A percentile compares a stretch with the other conserved stretches of the same genome.
Conservation (phyloP, 345 rosid genomes). For the Eucalyptus erythrocorys region DNA sequence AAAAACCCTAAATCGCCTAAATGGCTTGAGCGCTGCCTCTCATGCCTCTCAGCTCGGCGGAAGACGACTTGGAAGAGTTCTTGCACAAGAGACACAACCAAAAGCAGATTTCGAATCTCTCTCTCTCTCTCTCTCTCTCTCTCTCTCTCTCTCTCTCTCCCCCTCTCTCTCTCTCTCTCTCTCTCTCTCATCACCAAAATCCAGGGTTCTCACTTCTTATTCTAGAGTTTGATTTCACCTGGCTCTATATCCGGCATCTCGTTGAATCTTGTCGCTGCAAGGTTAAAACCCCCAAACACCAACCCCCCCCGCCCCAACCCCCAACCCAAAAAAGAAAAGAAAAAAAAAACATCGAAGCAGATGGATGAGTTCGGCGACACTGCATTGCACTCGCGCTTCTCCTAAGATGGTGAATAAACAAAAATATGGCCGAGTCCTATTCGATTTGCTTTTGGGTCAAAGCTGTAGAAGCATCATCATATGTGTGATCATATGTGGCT, state of each 20-base stretch:
- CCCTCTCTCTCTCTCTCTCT: neutral
- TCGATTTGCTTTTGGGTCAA: neutral
- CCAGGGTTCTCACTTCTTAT: neutral
- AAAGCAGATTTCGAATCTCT: neutral
- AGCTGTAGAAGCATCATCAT: neutral
- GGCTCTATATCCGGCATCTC: slow-evolving; percentile 32
- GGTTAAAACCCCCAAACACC: slow-evolving; percentile 14
- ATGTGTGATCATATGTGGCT: neutral
- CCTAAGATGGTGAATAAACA: neutral
- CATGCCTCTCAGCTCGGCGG: too few species aligned
- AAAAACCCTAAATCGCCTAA: too few species aligned
- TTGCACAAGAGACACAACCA: neutral
- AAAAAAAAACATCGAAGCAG: neutral
- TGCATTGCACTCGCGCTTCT: neutral
- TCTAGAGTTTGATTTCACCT: neutral
- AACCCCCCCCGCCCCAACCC: too few species aligned
- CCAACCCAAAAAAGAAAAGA: too few species aligned
- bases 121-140: neutral
- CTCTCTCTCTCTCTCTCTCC: neutral
- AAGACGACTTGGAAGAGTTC: too few species aligned
- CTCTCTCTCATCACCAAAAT: neutral
- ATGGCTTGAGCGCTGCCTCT: too few species aligned
- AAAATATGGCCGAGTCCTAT: neutral
- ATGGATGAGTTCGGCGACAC: neutral
- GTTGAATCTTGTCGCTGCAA: slow-evolving; percentile 63